phyloP scores from a whole-genome alignment of 768 basidiomycete genomes.

The Trametes coccinea region DNA sequence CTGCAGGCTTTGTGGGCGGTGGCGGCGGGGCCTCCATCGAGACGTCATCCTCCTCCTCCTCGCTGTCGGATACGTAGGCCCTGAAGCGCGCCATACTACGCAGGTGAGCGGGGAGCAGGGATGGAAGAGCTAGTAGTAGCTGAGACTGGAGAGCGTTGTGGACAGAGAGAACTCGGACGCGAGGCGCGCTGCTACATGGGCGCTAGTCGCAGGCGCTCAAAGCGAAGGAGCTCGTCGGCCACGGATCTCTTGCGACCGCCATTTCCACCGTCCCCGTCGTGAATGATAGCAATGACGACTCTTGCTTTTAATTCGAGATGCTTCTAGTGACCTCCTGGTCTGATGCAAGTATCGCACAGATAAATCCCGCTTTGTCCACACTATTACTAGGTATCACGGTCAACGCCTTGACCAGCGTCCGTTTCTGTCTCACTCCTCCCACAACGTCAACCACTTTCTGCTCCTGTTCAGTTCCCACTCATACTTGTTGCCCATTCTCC shows the following conservation, averaged over 20 bases:
- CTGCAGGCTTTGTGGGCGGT: constrained; percentile 32
- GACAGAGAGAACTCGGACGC: background rate
- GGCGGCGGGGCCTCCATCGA: constrained; percentile 29
- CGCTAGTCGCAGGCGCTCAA: background rate
- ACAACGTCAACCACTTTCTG: background rate
- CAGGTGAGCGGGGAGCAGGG: background rate
- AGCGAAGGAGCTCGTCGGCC: too few relatives aligned
- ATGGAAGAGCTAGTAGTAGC: background rate
- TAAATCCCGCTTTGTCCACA: too few relatives aligned
- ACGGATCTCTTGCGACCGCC: too few relatives aligned
- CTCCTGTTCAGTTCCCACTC: too few relatives aligned
- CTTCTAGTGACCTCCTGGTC: too few relatives aligned
- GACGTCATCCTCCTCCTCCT: constrained; percentile 52
- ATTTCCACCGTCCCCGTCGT: background rate
- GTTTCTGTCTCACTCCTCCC: background rate
- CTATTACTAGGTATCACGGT: too few relatives aligned
- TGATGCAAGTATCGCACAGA: too few relatives aligned
- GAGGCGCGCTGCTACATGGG: background rate
- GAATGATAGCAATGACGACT: background rate
- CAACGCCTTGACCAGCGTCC: too few relatives aligned
- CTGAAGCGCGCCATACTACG: constrained; percentile 64
- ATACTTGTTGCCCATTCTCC: too few relatives aligned
- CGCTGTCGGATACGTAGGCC: constrained; percentile 59
- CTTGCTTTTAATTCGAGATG: too few relatives aligned
- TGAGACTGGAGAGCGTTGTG: background rate